phyloP scores from a whole-genome alignment of 2,329 filamentous ascomycete genomes.

The Diaporthe destruens region DNA sequence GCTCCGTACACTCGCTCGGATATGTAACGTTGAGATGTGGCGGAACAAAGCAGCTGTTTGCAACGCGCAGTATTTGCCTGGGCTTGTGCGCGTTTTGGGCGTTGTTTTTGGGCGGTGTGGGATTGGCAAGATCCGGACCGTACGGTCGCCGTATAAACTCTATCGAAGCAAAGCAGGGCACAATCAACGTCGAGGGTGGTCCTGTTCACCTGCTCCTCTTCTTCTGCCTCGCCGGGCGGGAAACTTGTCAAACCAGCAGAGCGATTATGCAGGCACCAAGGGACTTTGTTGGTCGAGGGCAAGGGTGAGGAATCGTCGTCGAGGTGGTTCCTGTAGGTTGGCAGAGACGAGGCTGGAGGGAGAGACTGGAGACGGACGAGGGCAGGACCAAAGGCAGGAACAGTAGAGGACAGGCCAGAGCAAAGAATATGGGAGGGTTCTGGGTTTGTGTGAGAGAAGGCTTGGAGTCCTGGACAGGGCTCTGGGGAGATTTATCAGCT shows the following conservation, averaged over 20 bases:
- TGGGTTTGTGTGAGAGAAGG: constrained; percentile 14
- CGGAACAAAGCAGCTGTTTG: constrained; percentile 19
- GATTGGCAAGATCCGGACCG: constrained; percentile 4
- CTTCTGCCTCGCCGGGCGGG: background rate
- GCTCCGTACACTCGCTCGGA: background rate
- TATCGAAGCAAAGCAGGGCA: constrained; percentile 21
- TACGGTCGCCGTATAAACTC: constrained; percentile 4
- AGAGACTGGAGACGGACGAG: background rate
- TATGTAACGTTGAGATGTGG: constrained; percentile 5
- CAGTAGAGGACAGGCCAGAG: constrained; percentile 16
- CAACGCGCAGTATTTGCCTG: background rate
- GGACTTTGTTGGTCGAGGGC: background rate
- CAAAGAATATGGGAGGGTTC: constrained; percentile 12
- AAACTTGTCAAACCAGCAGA: background rate
- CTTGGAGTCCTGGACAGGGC: constrained; percentile 19
- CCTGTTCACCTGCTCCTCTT: background rate
- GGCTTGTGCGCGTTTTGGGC: constrained; percentile 3
- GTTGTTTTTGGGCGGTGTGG: background rate
- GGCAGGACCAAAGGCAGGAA: background rate
- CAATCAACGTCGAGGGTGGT: background rate
- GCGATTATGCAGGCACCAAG: background rate
- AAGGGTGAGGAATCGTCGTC: background rate
- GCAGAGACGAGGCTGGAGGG: constrained; percentile 16
- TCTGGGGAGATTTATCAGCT: constrained; percentile 37
- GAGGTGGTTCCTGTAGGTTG: background rate